A percentile compares a stretch with the other conserved stretches of the same genome.
Evolutionary conservation across 768 basidiomycete genomes (phyloP).

Genomic region (Sistotremastrum niveocremeum): DNA sequence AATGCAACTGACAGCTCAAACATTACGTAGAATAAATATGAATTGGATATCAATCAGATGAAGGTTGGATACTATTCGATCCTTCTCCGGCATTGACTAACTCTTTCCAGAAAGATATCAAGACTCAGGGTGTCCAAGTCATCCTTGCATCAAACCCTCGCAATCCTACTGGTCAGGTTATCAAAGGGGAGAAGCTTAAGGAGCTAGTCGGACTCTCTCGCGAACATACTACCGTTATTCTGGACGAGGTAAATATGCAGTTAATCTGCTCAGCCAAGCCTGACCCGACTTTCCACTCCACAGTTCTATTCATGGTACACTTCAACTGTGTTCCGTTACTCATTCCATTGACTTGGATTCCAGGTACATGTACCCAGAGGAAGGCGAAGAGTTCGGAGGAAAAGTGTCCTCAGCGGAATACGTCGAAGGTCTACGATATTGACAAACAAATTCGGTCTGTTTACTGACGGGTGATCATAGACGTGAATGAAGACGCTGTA

Average conservation of each 20-base stretch:
- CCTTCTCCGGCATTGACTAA: not conserved
- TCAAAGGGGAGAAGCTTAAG: constrained; percentile 66
- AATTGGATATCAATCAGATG: constrained; percentile 66
- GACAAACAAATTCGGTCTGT: not conserved
- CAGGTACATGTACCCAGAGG: constrained; percentile 70
- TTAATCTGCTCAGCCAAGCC: not conserved
- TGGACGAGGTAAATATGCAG: constrained; percentile 51
- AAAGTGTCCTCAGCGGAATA: constrained; percentile 74
- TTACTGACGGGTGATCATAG: not conserved
- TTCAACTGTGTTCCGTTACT: too few species aligned
- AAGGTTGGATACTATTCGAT: constrained; percentile 29
- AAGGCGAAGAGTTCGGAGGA: constrained; percentile 57
- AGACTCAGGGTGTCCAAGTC: constrained; percentile 70
- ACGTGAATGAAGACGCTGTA: constrained; percentile 45
- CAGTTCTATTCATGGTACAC: constrained; percentile 78
- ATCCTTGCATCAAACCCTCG: constrained; percentile 89
- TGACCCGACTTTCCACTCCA: constrained; percentile 1
- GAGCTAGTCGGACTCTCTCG: constrained; percentile 61
- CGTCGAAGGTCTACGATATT: constrained; percentile 31
- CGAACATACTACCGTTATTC: constrained; percentile 71
- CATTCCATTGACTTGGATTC: too few species aligned
- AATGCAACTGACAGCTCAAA: constrained; percentile 4
- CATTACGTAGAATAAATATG: constrained; percentile 38
- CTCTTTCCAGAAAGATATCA: constrained; percentile 52
- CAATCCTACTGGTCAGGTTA: constrained; percentile 90